Evolutionary conservation across 2,329 filamentous ascomycete species (phyloP), one percentile per base, ranked within the genome.

Genomic region (Alternaria sp.): DNA sequence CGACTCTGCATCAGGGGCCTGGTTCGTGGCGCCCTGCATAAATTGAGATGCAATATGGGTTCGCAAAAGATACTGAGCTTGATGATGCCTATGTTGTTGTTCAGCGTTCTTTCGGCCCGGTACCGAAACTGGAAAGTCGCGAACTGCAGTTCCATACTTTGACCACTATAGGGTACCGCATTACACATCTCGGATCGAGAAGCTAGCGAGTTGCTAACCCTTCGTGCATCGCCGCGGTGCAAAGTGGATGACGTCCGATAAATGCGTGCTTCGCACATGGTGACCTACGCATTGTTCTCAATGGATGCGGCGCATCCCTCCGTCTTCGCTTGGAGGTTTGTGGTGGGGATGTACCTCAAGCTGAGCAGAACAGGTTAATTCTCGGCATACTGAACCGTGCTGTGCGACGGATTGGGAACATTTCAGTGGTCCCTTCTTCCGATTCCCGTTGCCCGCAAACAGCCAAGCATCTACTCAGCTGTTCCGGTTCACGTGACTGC

Each of bases 51-150:
- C 21, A 61, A 59, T 59, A 13, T 28, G 54, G 26, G 13, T 11
- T 61, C 54, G 57, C 61, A 49, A 44, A 52, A 52, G 21, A 56
- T 66, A 28, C 50, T 28, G 12, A 12, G 44, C 8, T 26, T 32
- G 55, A 17, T 32, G 30, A 30, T 54, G 30, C 12, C 40, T 23
- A 36, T 47, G 43, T 54, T 40, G 45, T 40, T 15, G 30, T 40
- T 40, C 32, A 28, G 36, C 17, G 32, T 54, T 40, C 21, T 44
- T 43, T 57, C 30, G 46, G 12, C 28, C 36, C 21, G 21, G 30
- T 15, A 23, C 40, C n/a, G 40, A 54, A 26, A 25, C 21, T n/a
- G 17, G 26, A 61, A 30, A 13, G 40, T 57, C 40, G 49, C 28
- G n/a, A 59, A 49, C 30, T 43, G 17, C 15, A 12, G 15, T 54